Percentiles rank a stretch among this genome's conserved stretches.
Conservation (phyloP, 345 rosid genomes). For the Corymbia maculata region DNA sequence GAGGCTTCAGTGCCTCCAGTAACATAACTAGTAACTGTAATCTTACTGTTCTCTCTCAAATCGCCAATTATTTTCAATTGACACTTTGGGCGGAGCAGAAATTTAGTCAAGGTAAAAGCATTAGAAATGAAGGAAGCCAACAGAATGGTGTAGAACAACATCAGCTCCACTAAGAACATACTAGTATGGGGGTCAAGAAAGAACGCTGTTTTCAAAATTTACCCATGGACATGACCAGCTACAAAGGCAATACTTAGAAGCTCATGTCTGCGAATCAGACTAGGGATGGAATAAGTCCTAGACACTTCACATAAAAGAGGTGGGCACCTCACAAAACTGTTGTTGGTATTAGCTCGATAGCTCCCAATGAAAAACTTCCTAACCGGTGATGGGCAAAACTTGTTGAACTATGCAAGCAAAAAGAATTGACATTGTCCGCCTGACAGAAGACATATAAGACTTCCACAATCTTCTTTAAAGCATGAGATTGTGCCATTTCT, state of each 20-base stretch:
- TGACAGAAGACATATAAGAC: background rate
- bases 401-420: background rate
- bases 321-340: background rate
- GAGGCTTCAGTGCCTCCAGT: slow-evolving; percentile 92
- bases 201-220: background rate
- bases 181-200: background rate
- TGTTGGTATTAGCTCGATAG: background rate
- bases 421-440: background rate
- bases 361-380: background rate
- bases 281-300: background rate
- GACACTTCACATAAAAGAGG: background rate
- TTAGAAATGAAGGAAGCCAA: background rate
- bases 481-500: slow-evolving; percentile 55
- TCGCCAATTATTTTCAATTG: slow-evolving; percentile 86
- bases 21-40: slow-evolving; percentile 70
- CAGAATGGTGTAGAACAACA: background rate
- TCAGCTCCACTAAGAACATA: background rate
- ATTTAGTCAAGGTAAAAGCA: background rate
- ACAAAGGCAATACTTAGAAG: background rate
- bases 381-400: background rate
- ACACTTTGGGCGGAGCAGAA: slow-evolving; percentile 92
- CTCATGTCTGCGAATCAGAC: background rate
- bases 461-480: slow-evolving; percentile 10
- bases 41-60: slow-evolving; percentile 75
- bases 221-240: background rate